phyloP scores from a whole-genome alignment of 306 rosid genomes.

The Quercus aquifolioides region DNA sequence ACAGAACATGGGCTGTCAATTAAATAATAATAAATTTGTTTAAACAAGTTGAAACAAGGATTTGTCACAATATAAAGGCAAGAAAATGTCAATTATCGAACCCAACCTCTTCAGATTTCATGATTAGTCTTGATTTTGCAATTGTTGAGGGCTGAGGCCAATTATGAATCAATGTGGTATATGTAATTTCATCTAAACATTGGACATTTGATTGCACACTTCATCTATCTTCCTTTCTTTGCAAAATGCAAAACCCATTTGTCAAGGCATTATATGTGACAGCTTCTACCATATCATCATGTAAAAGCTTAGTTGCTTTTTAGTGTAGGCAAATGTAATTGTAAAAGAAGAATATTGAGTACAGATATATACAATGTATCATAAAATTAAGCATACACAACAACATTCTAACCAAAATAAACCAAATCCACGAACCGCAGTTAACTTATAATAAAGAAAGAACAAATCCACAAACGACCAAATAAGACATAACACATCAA shows the following conservation, averaged over 20 bases:
- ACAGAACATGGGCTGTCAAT: not conserved
- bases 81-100: not conserved
- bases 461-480: too few relatives aligned
- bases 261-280: conserved; percentile 45
- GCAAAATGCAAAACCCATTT: conserved; percentile 42
- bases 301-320: conserved; percentile 46
- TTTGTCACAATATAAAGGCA: not conserved
- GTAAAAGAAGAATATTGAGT: not conserved
- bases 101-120: conserved; percentile 17
- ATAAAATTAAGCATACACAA: too few relatives aligned
- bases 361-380: too few relatives aligned
- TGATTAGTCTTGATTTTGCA: conserved; percentile 32
- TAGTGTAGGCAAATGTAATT: too few relatives aligned
- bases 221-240: conserved; percentile 36
- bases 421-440: too few relatives aligned
- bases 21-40: not conserved
- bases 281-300: conserved; percentile 30
- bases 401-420: too few relatives aligned
- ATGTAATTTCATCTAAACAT: conserved; percentile 42
- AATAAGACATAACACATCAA: too few relatives aligned
- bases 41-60: not conserved
- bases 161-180: conserved; percentile 39
- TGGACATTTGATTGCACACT: conserved; percentile 29
- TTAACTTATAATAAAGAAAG: too few relatives aligned
- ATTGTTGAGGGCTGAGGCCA: conserved; percentile 31